These are phyloP conservation scores for Erodium moschatum DNA, from an alignment of 441 rosid species.

Conservation along the genomic window DNA sequence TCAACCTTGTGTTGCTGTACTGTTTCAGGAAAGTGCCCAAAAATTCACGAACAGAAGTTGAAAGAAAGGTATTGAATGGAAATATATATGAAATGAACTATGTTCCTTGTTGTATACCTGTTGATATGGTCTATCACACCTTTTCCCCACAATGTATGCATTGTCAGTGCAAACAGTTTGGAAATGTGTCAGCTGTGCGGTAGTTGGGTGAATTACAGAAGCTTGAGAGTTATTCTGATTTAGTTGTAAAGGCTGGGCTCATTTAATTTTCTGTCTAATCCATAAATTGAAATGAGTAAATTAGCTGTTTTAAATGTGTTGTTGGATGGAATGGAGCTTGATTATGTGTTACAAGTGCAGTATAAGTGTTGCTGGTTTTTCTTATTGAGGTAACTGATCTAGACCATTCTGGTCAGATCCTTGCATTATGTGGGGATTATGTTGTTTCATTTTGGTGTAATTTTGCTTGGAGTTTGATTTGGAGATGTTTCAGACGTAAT, in stretches of 20 bases:
- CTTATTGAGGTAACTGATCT: constrained; percentile 26
- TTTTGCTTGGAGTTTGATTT: not conserved
- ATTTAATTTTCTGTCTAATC: not conserved
- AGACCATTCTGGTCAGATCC: constrained; percentile 18
- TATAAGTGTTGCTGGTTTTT: constrained; percentile 20
- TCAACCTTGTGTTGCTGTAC: constrained; percentile 13
- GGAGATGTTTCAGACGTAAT: not conserved
- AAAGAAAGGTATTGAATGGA: constrained; percentile 62
- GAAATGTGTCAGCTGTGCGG: not conserved
- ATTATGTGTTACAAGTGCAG: constrained; percentile 20
- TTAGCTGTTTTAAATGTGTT: constrained; percentile 19
- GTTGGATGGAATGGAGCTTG: constrained; percentile 26
- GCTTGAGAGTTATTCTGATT: not conserved
- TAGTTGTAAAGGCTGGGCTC: not conserved
- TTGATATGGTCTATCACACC: not conserved
- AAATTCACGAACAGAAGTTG: constrained; percentile 85
- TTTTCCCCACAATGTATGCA: not conserved
- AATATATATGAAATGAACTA: not conserved
- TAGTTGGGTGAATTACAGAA: not conserved
- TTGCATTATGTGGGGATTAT: constrained; percentile 16
- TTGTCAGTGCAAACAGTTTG: not conserved
- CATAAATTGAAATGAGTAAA: not conserved
- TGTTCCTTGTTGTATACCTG: not conserved
- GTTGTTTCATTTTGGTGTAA: not conserved
- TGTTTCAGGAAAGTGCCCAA: constrained; percentile 69